These are phyloP conservation scores for Schwanniomyces pseudopolymorphus DNA, from an alignment of 805 yeast genomes.

Conservation along the genomic window DNA sequence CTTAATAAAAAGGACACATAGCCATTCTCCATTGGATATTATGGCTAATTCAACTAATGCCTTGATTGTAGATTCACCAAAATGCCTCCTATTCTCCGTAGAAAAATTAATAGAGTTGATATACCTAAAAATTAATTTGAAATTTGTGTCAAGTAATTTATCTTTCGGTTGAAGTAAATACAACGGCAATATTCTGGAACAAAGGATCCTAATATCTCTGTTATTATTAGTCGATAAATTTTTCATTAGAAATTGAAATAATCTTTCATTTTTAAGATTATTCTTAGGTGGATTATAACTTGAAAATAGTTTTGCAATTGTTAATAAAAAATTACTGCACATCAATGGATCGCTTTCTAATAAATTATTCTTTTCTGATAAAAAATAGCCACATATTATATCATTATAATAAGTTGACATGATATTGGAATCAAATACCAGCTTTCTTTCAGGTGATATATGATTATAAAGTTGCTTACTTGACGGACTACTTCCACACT, in stretches of 20 bases:
- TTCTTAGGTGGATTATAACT: constrained; percentile 51
- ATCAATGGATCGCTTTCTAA: constrained; percentile 22
- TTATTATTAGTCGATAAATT: constrained; percentile 40
- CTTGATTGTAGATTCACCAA: constrained; percentile 58
- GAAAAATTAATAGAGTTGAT: constrained; percentile 43
- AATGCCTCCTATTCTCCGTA: constrained; percentile 26
- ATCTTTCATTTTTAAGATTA: constrained; percentile 11
- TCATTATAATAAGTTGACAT: constrained; percentile 23
- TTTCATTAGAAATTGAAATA: constrained; percentile 42
- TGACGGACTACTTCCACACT: constrained; percentile 33
- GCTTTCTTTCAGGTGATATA: constrained; percentile 22
- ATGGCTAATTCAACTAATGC: constrained; percentile 67
- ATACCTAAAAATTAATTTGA: constrained; percentile 43
- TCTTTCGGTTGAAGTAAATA: constrained; percentile 40
- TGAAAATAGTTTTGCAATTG: constrained; percentile 49
- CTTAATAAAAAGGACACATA: constrained; percentile 63
- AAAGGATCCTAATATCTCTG: constrained; percentile 56
- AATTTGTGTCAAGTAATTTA: constrained; percentile 37
- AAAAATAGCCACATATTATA: constrained; percentile 19
- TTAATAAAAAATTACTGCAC: constrained; percentile 44
- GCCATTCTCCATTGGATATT: constrained; percentile 62
- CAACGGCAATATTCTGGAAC: constrained; percentile 54
- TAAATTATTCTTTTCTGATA: constrained; percentile 4
- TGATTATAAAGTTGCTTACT: constrained; percentile 22
- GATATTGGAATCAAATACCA: constrained; percentile 19